A percentile compares a stretch with the other conserved stretches of the same genome.
Evolutionary conservation across 2,329 filamentous ascomycete species (phyloP).

Genomic region (Leptoxyphium fumago): DNA sequence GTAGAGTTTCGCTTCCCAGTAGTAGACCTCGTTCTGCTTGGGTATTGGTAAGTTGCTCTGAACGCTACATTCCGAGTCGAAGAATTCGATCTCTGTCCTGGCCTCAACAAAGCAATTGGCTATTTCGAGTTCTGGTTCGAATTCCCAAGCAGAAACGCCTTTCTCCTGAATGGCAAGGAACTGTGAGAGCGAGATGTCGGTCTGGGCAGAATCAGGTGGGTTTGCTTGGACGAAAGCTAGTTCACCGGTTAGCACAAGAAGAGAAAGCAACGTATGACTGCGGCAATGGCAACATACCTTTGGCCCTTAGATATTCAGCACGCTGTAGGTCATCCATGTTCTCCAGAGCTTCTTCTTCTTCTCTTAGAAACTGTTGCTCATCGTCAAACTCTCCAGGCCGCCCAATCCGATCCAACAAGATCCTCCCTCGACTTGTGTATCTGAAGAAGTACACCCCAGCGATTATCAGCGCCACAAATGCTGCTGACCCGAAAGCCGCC

Average conservation of each 20-base stretch:
- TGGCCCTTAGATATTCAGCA: conserved; percentile 83
- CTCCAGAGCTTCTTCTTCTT: conserved; percentile 90
- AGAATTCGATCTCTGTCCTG: conserved; percentile 96
- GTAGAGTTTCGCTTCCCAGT: conserved; percentile 98
- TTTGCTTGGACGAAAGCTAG: conserved; percentile 87
- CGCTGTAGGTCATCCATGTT: conserved; percentile 87
- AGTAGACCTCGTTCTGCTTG: conserved; percentile 98
- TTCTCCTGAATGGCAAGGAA: conserved; percentile 98
- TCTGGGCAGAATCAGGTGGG: conserved; percentile 85
- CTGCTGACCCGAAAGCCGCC: conserved; percentile 83
- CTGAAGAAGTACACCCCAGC: conserved; percentile 83
- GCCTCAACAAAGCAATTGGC: conserved; percentile 97
- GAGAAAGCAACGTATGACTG: neutral
- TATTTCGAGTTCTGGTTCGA: conserved; percentile 96
- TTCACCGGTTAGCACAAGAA: conserved; percentile 11
- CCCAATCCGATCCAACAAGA: conserved; percentile 84
- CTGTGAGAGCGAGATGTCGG: conserved; percentile 93
- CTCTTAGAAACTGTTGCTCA: conserved; percentile 82
- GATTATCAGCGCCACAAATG: conserved; percentile 66
- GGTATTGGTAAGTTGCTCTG: conserved; percentile 93
- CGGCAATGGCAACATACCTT: conserved; percentile 49
- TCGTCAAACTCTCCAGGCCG: conserved; percentile 94
- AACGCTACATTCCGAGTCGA: conserved; percentile 93
- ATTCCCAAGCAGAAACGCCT: conserved; percentile 98
- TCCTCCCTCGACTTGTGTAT: conserved; percentile 75